Base-by-base conservation (phyloP, 306 rosid genomes). In the Bauhinia variegata region DNA sequence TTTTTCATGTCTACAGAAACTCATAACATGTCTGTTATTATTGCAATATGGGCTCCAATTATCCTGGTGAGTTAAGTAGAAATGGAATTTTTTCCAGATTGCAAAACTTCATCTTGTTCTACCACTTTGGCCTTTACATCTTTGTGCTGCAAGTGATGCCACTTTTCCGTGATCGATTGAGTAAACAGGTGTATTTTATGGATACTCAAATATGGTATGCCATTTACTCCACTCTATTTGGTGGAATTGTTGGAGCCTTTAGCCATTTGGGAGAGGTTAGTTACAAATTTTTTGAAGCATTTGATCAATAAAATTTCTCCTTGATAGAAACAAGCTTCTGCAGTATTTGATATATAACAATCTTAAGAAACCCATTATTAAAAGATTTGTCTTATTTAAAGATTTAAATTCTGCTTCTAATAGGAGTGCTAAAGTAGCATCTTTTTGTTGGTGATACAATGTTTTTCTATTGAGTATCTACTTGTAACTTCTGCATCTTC, bases 191-290 rank as follows among this genome's bases (percentile, higher is more conserved):
- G 66, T 93, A 89, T 81, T 86, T 93, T 83, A 86, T 87, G 98
- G 98, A 93, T 80, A 78, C 96, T 51, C 98, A 93, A 88, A 89
- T 93, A 79, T 93, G 98, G 97, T 93, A 93, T 85, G 89, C 96
- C 75, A 93, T 93, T 81, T 93, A 78, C 82, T 88, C 98, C 54
- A 88, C 97, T 59, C 49, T 93, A 63, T 86, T 88, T 69, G 98
- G 98, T 61, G 98, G 98, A 49, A 93, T 93, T 81, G 60, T 74
- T 57, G 98, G 98, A 67, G 97, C 97, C 65, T 93, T 89, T 87
- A 90, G 91, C 84, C 97, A 93, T 83, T 82, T 93, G 91, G 98
- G 98, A 42, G 98, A 93, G 98, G 98, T 93, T 48, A 78, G 98
- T 83, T 30, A 60, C 60, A 39, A 76, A 46, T 34, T 56, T 36